Conservation (phyloP, 2,329 filamentous ascomycete genomes). For the Aspergillus hortae region DNA sequence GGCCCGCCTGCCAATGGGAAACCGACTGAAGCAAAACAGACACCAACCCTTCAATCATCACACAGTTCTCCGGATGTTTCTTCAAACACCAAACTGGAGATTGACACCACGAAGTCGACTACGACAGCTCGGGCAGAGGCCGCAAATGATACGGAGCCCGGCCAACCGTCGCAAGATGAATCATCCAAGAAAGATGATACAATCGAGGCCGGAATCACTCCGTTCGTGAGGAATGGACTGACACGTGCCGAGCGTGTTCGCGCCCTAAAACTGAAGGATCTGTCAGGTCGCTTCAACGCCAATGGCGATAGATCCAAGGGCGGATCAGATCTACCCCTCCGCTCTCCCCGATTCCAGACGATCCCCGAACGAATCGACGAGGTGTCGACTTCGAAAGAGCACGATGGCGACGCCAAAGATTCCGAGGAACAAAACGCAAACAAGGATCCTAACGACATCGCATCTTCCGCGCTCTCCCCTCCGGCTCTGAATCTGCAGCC, state of each 20-base stretch:
- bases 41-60: neutral
- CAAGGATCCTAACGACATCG: neutral
- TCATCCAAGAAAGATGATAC: slow-evolving; percentile 2
- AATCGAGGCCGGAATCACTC: slow-evolving; percentile 3
- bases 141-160: too few relatives aligned
- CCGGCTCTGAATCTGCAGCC: slow-evolving; percentile 19
- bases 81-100: neutral
- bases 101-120: neutral
- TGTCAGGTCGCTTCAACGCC: slow-evolving; percentile 20
- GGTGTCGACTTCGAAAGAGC: neutral
- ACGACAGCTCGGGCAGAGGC: too few relatives aligned
- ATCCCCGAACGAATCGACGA: neutral
- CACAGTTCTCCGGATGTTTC: neutral
- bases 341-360: neutral
- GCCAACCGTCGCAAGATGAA: neutral
- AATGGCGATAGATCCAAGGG: slow-evolving; percentile 3
- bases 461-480: slow-evolving; percentile 20
- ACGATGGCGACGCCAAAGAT: neutral
- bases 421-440: neutral
- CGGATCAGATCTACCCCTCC: neutral
- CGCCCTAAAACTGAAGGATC: slow-evolving; percentile 26
- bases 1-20: neutral
- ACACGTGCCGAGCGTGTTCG: slow-evolving; percentile 23
- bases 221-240: slow-evolving; percentile 13
- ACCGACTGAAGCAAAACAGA: neutral